Evolutionary conservation across 768 basidiomycete genomes (phyloP).

Genomic region (Calvatia gigantea): DNA sequence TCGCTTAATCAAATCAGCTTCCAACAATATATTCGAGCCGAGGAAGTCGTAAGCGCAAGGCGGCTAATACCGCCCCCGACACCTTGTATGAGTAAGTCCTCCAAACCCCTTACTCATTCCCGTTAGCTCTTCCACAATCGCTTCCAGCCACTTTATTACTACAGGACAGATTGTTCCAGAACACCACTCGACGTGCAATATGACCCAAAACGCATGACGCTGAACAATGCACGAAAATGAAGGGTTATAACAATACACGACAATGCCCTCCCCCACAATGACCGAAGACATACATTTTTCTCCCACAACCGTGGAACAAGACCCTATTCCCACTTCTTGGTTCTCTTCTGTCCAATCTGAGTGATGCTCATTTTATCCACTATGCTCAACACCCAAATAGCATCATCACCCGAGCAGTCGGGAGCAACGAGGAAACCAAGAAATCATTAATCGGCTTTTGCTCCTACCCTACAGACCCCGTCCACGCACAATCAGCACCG

Average conservation of each 20-base stretch:
- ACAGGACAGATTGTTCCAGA: not conserved
- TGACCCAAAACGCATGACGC: not conserved
- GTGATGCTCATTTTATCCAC: not conserved
- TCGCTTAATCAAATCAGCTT: not conserved
- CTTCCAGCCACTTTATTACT: not conserved
- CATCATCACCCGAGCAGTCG: not conserved
- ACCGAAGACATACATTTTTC: constrained; percentile 1
- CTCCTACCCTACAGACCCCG: not conserved
- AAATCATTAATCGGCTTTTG: too few species aligned
- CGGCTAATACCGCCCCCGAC: not conserved
- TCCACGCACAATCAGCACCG: not conserved
- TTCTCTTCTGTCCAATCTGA: not conserved
- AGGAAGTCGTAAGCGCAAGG: not conserved
- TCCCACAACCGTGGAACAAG: not conserved
- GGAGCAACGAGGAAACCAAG: not conserved
- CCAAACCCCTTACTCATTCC: constrained; percentile 1
- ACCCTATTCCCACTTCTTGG: not conserved
- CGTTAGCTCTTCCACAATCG: not conserved
- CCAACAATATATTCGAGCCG: not conserved
- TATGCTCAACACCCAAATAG: not conserved
- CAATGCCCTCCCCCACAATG: not conserved
- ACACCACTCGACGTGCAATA: not conserved
- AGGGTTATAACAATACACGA: not conserved
- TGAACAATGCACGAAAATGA: constrained; percentile 3
- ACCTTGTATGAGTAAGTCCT: not conserved